phyloP scores from a whole-genome alignment of 177 flowering plant genomes.

The Vitis hybrid region DNA sequence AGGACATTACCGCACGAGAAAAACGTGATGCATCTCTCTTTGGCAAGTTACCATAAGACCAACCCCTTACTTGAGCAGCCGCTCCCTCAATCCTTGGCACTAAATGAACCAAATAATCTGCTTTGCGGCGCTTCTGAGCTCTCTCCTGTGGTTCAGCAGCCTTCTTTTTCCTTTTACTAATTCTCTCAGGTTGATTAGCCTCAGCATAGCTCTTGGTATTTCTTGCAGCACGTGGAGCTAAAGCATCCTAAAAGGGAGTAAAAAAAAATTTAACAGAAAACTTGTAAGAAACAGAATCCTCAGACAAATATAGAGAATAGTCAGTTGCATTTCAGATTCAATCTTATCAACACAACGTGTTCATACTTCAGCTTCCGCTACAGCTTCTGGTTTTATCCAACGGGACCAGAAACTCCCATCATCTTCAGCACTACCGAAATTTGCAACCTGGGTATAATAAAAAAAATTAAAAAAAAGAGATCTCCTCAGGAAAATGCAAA shows the following conservation, averaged over 20 bases:
- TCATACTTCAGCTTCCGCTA: conserved; percentile 77
- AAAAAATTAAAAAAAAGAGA: neutral
- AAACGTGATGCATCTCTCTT: conserved; percentile 96
- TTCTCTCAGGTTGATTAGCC: conserved; percentile 57
- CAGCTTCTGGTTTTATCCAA: conserved; percentile 92
- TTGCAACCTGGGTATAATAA: conserved; percentile 74
- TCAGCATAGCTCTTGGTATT: conserved; percentile 89
- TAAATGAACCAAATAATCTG: conserved; percentile 46
- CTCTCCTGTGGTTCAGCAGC: conserved; percentile 61
- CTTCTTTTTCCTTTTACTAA: conserved; percentile 77
- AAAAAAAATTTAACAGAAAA: neutral
- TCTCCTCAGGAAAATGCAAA: neutral
- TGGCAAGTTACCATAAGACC: conserved; percentile 89
- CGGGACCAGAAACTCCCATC: conserved; percentile 98
- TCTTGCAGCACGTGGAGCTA: conserved; percentile 97
- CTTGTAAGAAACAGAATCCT: neutral
- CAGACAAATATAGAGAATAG: too few species aligned
- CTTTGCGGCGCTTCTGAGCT: conserved; percentile 67
- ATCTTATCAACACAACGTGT: conserved; percentile 5
- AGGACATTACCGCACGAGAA: conserved; percentile 60
- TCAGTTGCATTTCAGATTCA: too few species aligned
- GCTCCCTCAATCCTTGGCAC: conserved; percentile 87
- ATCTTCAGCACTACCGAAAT: conserved; percentile 85
- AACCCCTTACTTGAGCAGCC: conserved; percentile 84
- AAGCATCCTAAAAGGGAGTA: conserved; percentile 57